These are phyloP conservation scores for Lachnellula cervina DNA, from an alignment of 2,329 filamentous ascomycete species.

Conservation along the genomic window DNA sequence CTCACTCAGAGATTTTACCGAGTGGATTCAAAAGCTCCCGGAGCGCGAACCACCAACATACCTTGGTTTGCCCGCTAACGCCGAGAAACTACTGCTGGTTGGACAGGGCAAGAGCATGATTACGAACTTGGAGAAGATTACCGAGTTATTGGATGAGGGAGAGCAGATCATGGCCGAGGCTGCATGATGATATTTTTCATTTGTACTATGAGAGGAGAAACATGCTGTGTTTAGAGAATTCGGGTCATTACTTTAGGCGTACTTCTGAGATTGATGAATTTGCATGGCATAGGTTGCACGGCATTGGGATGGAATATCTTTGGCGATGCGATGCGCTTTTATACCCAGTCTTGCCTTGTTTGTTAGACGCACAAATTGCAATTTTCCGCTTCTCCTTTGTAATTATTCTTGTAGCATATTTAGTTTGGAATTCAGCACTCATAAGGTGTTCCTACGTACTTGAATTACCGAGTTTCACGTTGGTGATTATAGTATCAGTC, in stretches of 20 bases:
- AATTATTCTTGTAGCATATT: constrained; percentile 14
- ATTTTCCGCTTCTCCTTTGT: constrained; percentile 13
- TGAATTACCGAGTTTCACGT: no score
- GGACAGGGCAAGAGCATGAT: constrained; percentile 84
- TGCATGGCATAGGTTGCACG: neutral
- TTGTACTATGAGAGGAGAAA: constrained; percentile 11
- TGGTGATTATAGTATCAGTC: no score
- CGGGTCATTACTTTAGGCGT: constrained; percentile 9
- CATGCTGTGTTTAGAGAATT: constrained; percentile 15
- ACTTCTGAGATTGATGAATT: constrained; percentile 10
- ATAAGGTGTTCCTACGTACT: no score
- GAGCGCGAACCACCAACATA: constrained; percentile 97
- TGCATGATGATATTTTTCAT: constrained; percentile 16
- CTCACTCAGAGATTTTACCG: constrained; percentile 76
- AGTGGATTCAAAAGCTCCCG: constrained; percentile 86
- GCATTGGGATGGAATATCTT: constrained; percentile 5
- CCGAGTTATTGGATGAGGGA: constrained; percentile 85
- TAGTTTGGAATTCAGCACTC: neutral
- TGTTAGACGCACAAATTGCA: constrained; percentile 19
- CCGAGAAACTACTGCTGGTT: constrained; percentile 89
- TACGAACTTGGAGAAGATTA: constrained; percentile 76
- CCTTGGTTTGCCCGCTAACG: constrained; percentile 87
- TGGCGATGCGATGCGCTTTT: constrained; percentile 10
- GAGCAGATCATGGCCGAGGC: constrained; percentile 79
- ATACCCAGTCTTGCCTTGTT: constrained; percentile 21